Conservation (phyloP, 768 basidiomycete genomes). For the Pleurotus cornucopiae region DNA sequence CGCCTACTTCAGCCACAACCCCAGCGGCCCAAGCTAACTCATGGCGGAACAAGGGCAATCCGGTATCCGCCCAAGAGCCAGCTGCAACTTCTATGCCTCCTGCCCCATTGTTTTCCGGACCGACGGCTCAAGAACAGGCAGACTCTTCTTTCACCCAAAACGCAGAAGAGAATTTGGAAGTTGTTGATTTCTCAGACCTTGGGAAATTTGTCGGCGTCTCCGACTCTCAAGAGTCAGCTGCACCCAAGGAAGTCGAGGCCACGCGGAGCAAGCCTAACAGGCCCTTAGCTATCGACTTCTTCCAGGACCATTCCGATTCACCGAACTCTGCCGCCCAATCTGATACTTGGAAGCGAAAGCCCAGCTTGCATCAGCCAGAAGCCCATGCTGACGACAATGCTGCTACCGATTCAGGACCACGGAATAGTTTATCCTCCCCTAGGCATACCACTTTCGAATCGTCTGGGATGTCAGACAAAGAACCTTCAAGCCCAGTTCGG, state of each 20-base stretch:
- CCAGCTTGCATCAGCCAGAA: not conserved
- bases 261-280: constrained; percentile 28
- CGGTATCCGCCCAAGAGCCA: constrained; percentile 25
- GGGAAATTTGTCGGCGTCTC: constrained; percentile 58
- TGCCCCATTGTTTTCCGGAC: constrained; percentile 13
- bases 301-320: constrained; percentile 42
- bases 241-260: constrained; percentile 17
- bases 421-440: not conserved
- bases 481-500: not conserved
- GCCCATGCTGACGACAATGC: not conserved
- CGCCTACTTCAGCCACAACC: constrained; percentile 17
- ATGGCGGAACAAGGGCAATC: constrained; percentile 58
- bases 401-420: not conserved
- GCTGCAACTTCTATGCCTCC: constrained; percentile 23
- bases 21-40: constrained; percentile 46
- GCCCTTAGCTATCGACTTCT: constrained; percentile 69
- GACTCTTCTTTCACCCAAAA: constrained; percentile 37
- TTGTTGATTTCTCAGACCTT: constrained; percentile 79
- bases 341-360: constrained; percentile 41
- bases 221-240: constrained; percentile 16
- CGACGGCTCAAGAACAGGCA: constrained; percentile 29
- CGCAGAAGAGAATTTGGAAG: constrained; percentile 62
- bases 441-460: not conserved
- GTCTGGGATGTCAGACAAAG: constrained; percentile 9
- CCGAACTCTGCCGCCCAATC: not conserved